phyloP scores from a whole-genome alignment of 1,284 basidiomycete genomes.

The Polyporus tsugae region DNA sequence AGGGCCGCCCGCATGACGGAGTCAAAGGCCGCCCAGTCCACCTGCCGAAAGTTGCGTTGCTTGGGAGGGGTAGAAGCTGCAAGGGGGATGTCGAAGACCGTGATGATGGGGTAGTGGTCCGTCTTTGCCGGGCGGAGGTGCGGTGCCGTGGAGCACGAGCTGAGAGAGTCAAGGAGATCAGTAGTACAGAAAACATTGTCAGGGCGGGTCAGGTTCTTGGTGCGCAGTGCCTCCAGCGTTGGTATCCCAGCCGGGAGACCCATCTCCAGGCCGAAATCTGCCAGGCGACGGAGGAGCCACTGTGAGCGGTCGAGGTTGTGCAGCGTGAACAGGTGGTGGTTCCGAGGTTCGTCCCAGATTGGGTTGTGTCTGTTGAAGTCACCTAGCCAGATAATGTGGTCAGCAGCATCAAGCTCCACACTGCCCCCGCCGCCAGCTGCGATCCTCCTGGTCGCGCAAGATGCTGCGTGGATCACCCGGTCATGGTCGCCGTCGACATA shows the following conservation, averaged over 20 bases:
- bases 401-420: constrained; percentile 21
- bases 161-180: constrained; percentile 27
- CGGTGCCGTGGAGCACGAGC: constrained; percentile 29
- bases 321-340: constrained; percentile 47
- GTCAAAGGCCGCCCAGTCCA: constrained; percentile 39
- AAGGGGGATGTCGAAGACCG: constrained; percentile 18
- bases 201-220: constrained; percentile 41
- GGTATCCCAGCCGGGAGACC: constrained; percentile 40
- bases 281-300: constrained; percentile 34
- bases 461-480: constrained; percentile 29
- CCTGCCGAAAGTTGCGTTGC: constrained; percentile 34
- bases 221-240: constrained; percentile 38
- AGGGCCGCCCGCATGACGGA: neutral
- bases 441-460: neutral
- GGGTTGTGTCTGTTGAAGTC: constrained; percentile 62
- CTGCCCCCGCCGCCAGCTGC: no score
- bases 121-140: constrained; percentile 28
- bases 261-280: constrained; percentile 36
- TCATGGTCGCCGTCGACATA: constrained; percentile 45
- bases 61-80: neutral
- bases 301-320: constrained; percentile 30
- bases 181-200: constrained; percentile 46
- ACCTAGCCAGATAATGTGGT: constrained; percentile 44
- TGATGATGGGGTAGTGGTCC: constrained; percentile 42
- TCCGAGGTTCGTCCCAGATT: constrained; percentile 50